These are phyloP conservation scores for Kodamaea hsintzibuensis DNA, from an alignment of 805 yeast species.

Conservation along the genomic window DNA sequence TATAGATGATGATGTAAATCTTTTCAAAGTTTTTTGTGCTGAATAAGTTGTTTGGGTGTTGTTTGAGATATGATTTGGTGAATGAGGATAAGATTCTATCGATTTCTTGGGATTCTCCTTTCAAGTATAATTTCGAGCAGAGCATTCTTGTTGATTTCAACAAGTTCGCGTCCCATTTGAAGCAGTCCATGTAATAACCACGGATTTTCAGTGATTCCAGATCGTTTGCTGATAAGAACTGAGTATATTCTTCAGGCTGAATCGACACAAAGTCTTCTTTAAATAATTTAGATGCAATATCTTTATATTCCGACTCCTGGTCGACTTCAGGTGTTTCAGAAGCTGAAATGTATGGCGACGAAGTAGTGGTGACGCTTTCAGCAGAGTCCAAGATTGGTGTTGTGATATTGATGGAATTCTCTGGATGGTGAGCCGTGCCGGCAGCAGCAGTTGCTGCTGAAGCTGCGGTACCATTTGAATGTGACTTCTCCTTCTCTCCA, in stretches of 20 bases:
- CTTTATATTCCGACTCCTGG: conserved; percentile 23
- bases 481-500: neutral
- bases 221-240: conserved; percentile 39
- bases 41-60: conserved; percentile 49
- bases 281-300: conserved; percentile 38
- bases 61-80: conserved; percentile 60
- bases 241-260: conserved; percentile 46
- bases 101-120: conserved; percentile 81
- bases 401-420: neutral
- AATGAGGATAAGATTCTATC: conserved; percentile 72
- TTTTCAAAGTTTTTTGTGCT: conserved; percentile 52
- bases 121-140: conserved; percentile 67
- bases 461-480: neutral
- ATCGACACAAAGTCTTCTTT: conserved; percentile 44
- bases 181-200: conserved; percentile 46
- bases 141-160: conserved; percentile 57
- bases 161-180: conserved; percentile 51
- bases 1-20: conserved; percentile 69
- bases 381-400: conserved; percentile 4
- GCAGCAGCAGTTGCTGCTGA: neutral
- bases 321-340: conserved; percentile 1
- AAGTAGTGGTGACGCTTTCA: conserved; percentile 1
- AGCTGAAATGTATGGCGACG: conserved; percentile 6
- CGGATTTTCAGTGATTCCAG: conserved; percentile 43
- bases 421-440: neutral